Conservation (phyloP, 2,329 filamentous ascomycete species). For the Neofusicoccum umdonicola region DNA sequence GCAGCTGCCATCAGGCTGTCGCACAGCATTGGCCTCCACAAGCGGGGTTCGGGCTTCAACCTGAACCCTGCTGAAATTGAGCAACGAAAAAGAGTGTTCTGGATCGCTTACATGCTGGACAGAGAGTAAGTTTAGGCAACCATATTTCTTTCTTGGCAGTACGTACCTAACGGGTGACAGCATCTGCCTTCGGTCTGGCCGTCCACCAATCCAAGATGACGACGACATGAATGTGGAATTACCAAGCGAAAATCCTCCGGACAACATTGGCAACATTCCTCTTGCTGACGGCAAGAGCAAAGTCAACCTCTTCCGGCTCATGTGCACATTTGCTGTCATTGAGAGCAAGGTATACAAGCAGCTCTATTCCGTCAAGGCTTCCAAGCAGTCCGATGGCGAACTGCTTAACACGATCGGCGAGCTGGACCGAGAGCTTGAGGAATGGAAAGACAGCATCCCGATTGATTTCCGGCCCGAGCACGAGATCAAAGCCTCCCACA, state of each 20-base stretch:
- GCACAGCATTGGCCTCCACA: conserved; percentile 93
- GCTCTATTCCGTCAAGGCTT: conserved; percentile 87
- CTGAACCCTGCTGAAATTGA: conserved; percentile 92
- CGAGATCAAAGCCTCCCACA: conserved; percentile 90
- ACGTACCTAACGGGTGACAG: conserved; percentile 33
- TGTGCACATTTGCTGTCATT: conserved; percentile 89
- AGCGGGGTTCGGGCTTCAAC: conserved; percentile 87
- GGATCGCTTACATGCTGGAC: conserved; percentile 73
- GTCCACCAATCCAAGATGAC: conserved; percentile 70
- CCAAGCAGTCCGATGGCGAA: conserved; percentile 88
- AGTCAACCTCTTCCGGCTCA: conserved; percentile 89
- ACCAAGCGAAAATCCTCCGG: conserved; percentile 82
- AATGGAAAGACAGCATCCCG: conserved; percentile 95
- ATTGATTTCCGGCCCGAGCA: conserved; percentile 96
- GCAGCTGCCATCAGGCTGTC: conserved; percentile 86
- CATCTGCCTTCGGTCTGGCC: conserved; percentile 68
- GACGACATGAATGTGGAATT: conserved; percentile 95
- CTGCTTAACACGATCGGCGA: conserved; percentile 94
- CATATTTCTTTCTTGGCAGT: neutral
- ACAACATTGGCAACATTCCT: conserved; percentile 93
- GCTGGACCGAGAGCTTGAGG: conserved; percentile 76
- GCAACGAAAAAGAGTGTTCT: conserved; percentile 76
- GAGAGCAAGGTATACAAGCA: conserved; percentile 92
- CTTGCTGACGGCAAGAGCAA: conserved; percentile 85
- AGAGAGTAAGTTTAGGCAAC: conserved; percentile 57